These are phyloP conservation scores for Takakia lepidozioides DNA, from an alignment of 225 moss, liverwort and hornwort species.

Conservation along the genomic window DNA sequence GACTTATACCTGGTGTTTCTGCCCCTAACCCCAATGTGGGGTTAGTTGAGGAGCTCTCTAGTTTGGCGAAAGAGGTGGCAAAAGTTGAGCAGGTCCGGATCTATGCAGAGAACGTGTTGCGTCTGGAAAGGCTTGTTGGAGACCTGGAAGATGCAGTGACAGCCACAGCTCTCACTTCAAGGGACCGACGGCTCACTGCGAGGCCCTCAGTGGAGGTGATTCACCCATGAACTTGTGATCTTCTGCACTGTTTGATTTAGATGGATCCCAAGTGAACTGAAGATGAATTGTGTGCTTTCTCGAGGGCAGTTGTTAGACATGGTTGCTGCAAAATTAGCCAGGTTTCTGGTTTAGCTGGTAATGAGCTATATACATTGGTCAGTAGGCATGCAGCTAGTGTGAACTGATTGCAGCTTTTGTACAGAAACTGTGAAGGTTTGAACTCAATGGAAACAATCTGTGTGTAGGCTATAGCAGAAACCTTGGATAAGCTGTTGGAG, in stretches of 20 bases:
- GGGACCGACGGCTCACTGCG: conserved; percentile 44
- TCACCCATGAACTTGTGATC: background rate
- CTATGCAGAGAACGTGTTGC: conserved; percentile 68
- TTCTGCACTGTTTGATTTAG: conserved; percentile 4
- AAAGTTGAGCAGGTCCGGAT: conserved; percentile 57
- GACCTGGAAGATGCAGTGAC: conserved; percentile 74
- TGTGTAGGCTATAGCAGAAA: no score
- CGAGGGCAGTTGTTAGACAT: background rate
- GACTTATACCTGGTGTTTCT: background rate
- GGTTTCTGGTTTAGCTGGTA: background rate
- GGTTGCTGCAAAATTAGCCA: background rate
- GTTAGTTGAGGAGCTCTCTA: conserved; percentile 36
- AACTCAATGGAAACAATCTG: no score
- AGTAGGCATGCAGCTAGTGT: no score
- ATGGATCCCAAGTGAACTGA: conserved; percentile 1
- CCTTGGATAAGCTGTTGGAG: conserved; percentile 36
- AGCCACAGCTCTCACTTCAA: conserved; percentile 21
- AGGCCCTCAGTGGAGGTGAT: conserved; percentile 9
- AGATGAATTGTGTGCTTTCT: background rate
- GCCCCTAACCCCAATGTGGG: background rate
- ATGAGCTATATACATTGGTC: no score
- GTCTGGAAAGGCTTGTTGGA: conserved; percentile 73
- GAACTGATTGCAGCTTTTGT: no score
- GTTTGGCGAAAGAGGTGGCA: conserved; percentile 63
- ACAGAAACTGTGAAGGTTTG: no score